A percentile compares a stretch with the other conserved stretches of the same genome.
Conservation (phyloP, 2,329 filamentous ascomycete species). For the Salinomyces thailandicus region DNA sequence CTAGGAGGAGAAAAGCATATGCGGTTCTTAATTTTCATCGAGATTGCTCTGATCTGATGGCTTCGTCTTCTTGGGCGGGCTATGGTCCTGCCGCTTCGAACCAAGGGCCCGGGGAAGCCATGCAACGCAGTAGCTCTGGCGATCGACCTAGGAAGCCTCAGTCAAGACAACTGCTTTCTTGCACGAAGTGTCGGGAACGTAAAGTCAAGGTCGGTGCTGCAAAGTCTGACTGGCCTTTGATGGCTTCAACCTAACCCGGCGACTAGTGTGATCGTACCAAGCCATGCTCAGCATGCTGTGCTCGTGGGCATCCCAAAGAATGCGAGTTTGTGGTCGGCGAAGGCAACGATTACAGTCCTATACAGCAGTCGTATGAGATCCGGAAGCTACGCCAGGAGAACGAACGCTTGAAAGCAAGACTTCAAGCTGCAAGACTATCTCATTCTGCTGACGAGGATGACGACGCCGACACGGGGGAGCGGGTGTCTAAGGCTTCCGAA, state of each 20-base stretch:
- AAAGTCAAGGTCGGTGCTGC: slow-evolving; percentile 35
- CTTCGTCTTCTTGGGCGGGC: slow-evolving; percentile 20
- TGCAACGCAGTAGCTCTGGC: slow-evolving; percentile 11
- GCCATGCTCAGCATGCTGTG: slow-evolving; percentile 40
- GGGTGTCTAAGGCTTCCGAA: slow-evolving; percentile 15
- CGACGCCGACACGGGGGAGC: slow-evolving; percentile 21
- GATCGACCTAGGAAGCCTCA: slow-evolving; percentile 32
- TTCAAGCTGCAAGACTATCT: slow-evolving; percentile 24
- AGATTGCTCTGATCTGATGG: too few species aligned
- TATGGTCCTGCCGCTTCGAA: slow-evolving; percentile 17
- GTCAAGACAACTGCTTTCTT: slow-evolving; percentile 36
- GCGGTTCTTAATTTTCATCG: not conserved
- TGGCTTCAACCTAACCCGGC: slow-evolving; percentile 2
- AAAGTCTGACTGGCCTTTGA: too few species aligned
- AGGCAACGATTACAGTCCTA: slow-evolving; percentile 36
- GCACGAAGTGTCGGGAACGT: slow-evolving; percentile 39
- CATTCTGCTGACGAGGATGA: slow-evolving; percentile 30
- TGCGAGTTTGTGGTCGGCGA: slow-evolving; percentile 38
- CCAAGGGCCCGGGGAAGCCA: slow-evolving; percentile 10
- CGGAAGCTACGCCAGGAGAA: slow-evolving; percentile 38
- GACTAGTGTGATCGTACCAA: slow-evolving; percentile 39
- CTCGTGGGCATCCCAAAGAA: slow-evolving; percentile 37
- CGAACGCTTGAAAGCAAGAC: slow-evolving; percentile 32
- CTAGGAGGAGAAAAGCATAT: not conserved
- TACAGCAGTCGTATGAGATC: slow-evolving; percentile 39